These are phyloP conservation scores for Paracoccidioides brasiliensis DNA, from an alignment of 2,329 filamentous ascomycete species.

Conservation along the genomic window DNA sequence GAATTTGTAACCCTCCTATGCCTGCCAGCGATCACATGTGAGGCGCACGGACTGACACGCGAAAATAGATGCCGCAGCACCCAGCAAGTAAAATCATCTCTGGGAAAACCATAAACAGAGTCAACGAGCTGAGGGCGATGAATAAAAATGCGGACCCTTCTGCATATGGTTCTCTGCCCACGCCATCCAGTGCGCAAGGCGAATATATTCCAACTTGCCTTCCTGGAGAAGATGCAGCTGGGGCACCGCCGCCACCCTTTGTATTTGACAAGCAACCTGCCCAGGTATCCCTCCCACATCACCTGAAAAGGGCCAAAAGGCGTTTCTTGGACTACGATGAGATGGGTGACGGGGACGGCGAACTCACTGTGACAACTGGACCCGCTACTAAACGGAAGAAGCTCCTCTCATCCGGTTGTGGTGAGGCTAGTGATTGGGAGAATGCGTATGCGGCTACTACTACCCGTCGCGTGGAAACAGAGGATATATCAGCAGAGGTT, in stretches of 20 bases:
- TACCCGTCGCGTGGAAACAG: constrained; percentile 19
- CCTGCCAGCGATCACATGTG: neutral
- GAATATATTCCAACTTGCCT: neutral
- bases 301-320: constrained; percentile 12
- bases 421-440: neutral
- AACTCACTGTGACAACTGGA: neutral
- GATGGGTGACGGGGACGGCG: constrained; percentile 4
- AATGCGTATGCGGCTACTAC: neutral
- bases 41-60: neutral
- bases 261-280: constrained; percentile 12
- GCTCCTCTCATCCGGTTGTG: constrained; percentile 3
- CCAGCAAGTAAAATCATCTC: constrained; percentile 7
- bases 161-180: neutral
- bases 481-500: constrained; percentile 36
- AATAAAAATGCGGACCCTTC: neutral
- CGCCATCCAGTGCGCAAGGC: neutral
- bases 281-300: constrained; percentile 8
- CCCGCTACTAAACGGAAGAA: constrained; percentile 16
- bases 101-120: constrained; percentile 5
- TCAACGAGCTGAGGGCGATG: constrained; percentile 8
- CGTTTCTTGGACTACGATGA: constrained; percentile 12
- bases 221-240: neutral
- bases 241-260: constrained; percentile 5
- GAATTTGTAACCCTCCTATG: constrained; percentile 21
- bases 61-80: constrained; percentile 12